Percentiles rank a stretch among this genome's conserved stretches.
Evolutionary conservation across 2,329 filamentous ascomycete species (phyloP).

Genomic region (Aspergillus thermomutatus): DNA sequence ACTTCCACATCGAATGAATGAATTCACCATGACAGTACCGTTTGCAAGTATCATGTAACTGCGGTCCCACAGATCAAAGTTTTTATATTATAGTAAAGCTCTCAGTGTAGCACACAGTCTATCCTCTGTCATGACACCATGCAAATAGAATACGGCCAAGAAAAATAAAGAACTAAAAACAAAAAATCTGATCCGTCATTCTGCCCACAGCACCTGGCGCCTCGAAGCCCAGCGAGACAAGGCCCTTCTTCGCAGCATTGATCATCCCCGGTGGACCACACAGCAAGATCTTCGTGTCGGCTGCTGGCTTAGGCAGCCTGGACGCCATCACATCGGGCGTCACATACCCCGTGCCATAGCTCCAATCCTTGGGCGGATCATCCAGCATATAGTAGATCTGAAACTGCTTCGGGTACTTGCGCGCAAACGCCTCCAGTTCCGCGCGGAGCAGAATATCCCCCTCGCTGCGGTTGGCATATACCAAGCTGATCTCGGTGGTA

Average conservation of each 20-base stretch:
- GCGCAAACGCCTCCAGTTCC: conserved; percentile 54
- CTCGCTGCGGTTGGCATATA: conserved; percentile 59
- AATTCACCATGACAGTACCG: too few relatives aligned
- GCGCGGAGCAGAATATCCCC: conserved; percentile 57
- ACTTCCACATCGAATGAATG: too few relatives aligned
- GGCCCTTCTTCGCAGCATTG: conserved; percentile 51
- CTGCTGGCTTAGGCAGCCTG: conserved; percentile 45
- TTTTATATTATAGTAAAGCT: too few relatives aligned
- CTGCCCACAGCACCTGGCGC: conserved; percentile 49
- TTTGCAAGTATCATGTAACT: too few relatives aligned
- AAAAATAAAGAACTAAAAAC: conserved; percentile 39
- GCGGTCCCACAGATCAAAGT: too few relatives aligned
- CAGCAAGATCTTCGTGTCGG: conserved; percentile 53
- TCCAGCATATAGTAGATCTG: conserved; percentile 56
- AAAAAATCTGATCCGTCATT: conserved; percentile 55
- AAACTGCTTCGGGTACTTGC: conserved; percentile 52
- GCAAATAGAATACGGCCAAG: not conserved
- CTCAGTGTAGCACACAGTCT: not conserved
- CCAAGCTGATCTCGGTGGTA: conserved; percentile 53
- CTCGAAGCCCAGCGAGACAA: conserved; percentile 51
- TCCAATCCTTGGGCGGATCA: conserved; percentile 46
- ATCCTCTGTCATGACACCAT: not conserved
- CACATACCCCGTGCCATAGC: conserved; percentile 49
- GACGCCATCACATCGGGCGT: conserved; percentile 51
- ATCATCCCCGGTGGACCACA: conserved; percentile 63